Conservation (phyloP, 192 early-diverging fungal genomes). For the Jimgerdemannia lactiflua region DNA sequence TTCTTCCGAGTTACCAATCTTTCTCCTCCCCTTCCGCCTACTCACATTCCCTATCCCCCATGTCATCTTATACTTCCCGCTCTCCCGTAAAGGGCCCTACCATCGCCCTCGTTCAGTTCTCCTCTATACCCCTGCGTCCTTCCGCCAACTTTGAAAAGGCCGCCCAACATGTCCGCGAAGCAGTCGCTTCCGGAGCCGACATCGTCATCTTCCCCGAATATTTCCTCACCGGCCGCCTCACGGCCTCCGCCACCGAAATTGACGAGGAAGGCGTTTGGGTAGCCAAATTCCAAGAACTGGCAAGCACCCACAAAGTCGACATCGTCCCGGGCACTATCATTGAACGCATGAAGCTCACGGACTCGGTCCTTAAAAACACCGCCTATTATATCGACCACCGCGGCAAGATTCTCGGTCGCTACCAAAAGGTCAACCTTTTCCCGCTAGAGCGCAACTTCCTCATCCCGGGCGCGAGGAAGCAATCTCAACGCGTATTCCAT, state of each 20-base stretch:
- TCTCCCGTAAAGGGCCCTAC: background rate
- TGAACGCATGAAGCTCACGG: constrained; percentile 8
- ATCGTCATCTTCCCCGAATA: constrained; percentile 8
- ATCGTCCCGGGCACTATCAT: constrained; percentile 32
- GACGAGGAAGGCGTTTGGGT: constrained; percentile 3
- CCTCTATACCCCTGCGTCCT: background rate
- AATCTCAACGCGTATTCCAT: background rate
- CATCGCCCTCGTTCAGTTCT: background rate
- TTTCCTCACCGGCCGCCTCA: constrained; percentile 16
- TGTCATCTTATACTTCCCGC: background rate
- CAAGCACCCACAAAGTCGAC: constrained; percentile 22
- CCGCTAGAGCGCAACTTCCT: background rate
- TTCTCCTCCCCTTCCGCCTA: no score
- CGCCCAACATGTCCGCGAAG: background rate
- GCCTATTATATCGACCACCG: constrained; percentile 29
- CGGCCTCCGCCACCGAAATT: background rate
- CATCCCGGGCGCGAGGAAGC: background rate
- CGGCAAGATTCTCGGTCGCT: constrained; percentile 18
- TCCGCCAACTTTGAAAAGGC: background rate
- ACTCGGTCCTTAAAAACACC: constrained; percentile 13
- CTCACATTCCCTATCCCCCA: no score
- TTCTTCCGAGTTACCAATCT: no score
- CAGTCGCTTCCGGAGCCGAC: background rate
- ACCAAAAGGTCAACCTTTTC: constrained; percentile 1
- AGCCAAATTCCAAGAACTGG: constrained; percentile 10